These are phyloP conservation scores for Stephanodiscus triporus DNA, from an alignment of 108 stramenopile genomes.

Conservation along the genomic window DNA sequence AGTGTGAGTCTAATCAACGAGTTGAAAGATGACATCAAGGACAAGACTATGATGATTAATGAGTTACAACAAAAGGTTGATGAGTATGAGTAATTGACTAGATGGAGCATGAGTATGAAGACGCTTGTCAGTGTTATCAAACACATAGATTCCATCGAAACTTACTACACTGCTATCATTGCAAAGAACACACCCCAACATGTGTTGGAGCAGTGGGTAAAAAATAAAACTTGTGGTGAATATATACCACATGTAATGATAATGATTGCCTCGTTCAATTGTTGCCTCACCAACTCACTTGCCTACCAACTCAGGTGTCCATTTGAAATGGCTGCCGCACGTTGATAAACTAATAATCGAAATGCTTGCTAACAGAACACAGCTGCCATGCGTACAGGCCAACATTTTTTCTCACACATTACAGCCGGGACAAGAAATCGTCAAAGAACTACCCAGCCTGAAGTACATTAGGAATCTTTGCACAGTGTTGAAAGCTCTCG, in stretches of 20 bases:
- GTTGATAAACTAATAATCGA: conserved; percentile 29
- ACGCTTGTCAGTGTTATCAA: too few relatives aligned
- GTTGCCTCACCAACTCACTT: not conserved
- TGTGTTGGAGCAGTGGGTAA: not conserved
- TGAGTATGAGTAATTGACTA: too few relatives aligned
- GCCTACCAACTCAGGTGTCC: conserved; percentile 8
- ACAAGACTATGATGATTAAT: too few relatives aligned
- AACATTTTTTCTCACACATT: not conserved
- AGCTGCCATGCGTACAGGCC: conserved; percentile 16
- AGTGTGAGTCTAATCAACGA: too few relatives aligned
- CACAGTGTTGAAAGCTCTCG: conserved; percentile 20
- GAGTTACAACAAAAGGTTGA: too few relatives aligned
- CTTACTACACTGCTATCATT: too few relatives aligned
- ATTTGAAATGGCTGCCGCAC: conserved; percentile 17
- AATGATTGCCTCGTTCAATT: too few relatives aligned
- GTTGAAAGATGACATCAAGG: too few relatives aligned
- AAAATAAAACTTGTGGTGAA: too few relatives aligned
- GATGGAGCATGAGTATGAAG: too few relatives aligned
- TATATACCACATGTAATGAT: too few relatives aligned
- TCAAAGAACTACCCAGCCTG: conserved; percentile 13
- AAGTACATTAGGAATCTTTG: conserved; percentile 16
- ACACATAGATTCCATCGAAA: not conserved
- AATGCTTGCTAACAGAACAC: conserved; percentile 22
- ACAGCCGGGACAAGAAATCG: not conserved
- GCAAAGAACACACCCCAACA: too few relatives aligned